Conservation (phyloP, 768 basidiomycete genomes). For the Pulveroboletus ravenelii region DNA sequence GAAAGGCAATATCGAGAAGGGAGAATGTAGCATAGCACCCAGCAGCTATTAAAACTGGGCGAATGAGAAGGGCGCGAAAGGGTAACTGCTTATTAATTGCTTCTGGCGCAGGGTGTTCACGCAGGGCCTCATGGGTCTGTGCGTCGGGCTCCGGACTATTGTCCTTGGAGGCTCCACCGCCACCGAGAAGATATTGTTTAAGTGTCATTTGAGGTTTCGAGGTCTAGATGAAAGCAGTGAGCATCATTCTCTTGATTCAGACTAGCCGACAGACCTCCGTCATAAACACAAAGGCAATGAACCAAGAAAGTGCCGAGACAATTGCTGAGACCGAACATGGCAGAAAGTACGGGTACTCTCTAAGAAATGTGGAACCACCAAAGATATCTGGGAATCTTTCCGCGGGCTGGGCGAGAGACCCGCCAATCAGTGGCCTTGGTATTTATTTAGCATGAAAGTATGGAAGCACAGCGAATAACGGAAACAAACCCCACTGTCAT, state of each 20-base stretch:
- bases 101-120: background rate
- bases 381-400: constrained; percentile 63
- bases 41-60: constrained; percentile 51
- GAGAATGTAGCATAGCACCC: constrained; percentile 58
- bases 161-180: constrained; percentile 1
- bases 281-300: constrained; percentile 47
- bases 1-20: constrained; percentile 59
- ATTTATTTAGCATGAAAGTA: constrained; percentile 1
- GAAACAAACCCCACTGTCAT: constrained; percentile 38
- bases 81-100: constrained; percentile 32
- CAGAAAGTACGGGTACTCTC: constrained; percentile 67
- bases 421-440: constrained; percentile 65
- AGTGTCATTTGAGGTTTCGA: constrained; percentile 10
- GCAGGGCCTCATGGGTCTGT: background rate
- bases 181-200: constrained; percentile 16
- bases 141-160: background rate
- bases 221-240: constrained; percentile 12
- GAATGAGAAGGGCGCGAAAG: constrained; percentile 44
- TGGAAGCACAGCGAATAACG: background rate
- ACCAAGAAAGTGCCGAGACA: constrained; percentile 46
- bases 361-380: constrained; percentile 52
- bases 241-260: background rate
- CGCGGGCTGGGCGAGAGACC: constrained; percentile 55
- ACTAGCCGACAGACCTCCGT: constrained; percentile 41
- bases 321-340: constrained; percentile 62